Conservation (phyloP, 73 alveolate species). For the Paramecium pentaurelia region DNA sequence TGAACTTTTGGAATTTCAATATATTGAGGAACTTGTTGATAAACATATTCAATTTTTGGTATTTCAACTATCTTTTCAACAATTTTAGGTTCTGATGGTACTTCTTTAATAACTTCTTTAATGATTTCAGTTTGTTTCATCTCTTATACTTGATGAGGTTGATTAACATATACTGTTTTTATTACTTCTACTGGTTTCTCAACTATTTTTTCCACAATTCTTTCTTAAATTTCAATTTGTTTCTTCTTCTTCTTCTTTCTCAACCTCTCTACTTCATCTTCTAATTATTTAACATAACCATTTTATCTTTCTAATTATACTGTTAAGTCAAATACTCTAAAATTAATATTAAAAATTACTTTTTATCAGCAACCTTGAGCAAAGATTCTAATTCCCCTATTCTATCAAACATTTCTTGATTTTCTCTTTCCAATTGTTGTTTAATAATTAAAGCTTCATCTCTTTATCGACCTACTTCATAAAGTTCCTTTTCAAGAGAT, state of each 20-base stretch:
- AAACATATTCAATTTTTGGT: constrained; percentile 44
- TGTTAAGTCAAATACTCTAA: constrained; percentile 35
- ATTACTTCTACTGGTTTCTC: constrained; percentile 16
- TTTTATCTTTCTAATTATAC: constrained; percentile 19
- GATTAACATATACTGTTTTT: background rate
- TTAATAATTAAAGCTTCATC: constrained; percentile 39
- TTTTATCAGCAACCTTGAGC: constrained; percentile 43
- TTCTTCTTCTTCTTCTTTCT: constrained; percentile 45
- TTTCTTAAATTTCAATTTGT: background rate
- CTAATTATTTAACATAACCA: constrained; percentile 36
- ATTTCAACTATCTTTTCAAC: background rate
- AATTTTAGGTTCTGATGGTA: background rate
- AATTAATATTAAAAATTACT: background rate
- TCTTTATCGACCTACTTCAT: constrained; percentile 35
- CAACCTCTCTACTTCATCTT: constrained; percentile 37
- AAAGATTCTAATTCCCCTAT: constrained; percentile 31
- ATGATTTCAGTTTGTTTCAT: background rate
- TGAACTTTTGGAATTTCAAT: background rate
- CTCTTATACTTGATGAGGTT: background rate
- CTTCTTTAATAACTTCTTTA: constrained; percentile 30
- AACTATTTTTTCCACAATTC: background rate
- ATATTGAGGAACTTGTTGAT: constrained; percentile 37
- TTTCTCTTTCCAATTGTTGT: constrained; percentile 4
- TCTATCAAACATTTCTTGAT: constrained; percentile 45
- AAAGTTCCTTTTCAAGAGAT: constrained; percentile 11